Percentiles rank a stretch among this genome's conserved stretches.
Conservation (phyloP, 2,329 filamentous ascomycete genomes). For the Neodidymelliopsis sp. region DNA sequence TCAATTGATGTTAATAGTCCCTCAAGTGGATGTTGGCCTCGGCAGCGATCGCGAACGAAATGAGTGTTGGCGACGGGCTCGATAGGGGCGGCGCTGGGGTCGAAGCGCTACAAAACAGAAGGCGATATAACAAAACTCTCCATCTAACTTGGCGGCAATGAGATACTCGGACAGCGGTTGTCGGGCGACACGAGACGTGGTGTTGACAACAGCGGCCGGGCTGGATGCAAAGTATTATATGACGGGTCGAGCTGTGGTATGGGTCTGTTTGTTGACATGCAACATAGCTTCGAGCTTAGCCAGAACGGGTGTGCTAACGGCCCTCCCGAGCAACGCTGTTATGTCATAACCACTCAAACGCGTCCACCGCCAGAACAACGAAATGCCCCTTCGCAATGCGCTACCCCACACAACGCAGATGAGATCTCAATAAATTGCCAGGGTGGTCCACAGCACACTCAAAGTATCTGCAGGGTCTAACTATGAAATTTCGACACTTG, state of each 20-base stretch:
- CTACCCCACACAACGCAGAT: slow-evolving; percentile 14
- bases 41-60: slow-evolving; percentile 20
- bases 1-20: slow-evolving; percentile 28
- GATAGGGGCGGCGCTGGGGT: slow-evolving; percentile 38
- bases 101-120: slow-evolving; percentile 45
- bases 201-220: slow-evolving; percentile 35
- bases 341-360: slow-evolving; percentile 24
- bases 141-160: slow-evolving; percentile 51
- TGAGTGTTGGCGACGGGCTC: slow-evolving; percentile 26
- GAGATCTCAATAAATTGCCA: slow-evolving; percentile 1
- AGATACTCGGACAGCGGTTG: slow-evolving; percentile 46
- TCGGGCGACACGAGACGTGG: slow-evolving; percentile 36
- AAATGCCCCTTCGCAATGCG: slow-evolving; percentile 27
- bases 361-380: slow-evolving; percentile 22
- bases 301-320: slow-evolving; percentile 4
- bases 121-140: slow-evolving; percentile 50
- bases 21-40: slow-evolving; percentile 6
- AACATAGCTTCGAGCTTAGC: slow-evolving; percentile 11
- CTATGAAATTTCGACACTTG: background rate
- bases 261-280: too few relatives aligned
- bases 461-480: background rate
- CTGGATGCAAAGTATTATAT: slow-evolving; percentile 37
- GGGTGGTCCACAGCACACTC: background rate
- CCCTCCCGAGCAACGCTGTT: slow-evolving; percentile 18
- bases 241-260: slow-evolving; percentile 24